Evolutionary conservation across 2,329 filamentous ascomycete genomes (phyloP), one percentile per base, ranked within the genome.

Genomic region (Thermothelomyces thermophilus): DNA sequence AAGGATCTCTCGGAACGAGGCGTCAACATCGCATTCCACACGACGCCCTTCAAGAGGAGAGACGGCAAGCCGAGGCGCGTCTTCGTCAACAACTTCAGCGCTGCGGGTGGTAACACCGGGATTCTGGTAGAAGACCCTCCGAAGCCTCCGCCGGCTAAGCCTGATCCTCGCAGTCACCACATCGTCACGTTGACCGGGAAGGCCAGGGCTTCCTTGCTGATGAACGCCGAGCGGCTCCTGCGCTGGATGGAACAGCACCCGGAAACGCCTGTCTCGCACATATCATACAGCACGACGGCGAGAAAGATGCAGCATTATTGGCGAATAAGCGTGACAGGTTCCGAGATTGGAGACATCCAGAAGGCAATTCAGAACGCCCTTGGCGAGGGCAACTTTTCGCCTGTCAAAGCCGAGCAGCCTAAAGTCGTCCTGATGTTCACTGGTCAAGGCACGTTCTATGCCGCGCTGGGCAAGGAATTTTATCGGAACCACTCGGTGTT

Each of bases 51-150:
- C 65, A 60, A 60, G 52, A 70, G 80, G 44, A 68, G 65, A 26
- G 68, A 77, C 41, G 70, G 69, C 17, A 71, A 70, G 59, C 72
- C 70, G 2, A 68, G 74, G 24, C 66, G 70, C 5, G 67, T 76
- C 8, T 77, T 79, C 51, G 64, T 85, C 54, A 87, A 87, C 69
- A 86, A 85, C 67, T 87, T 86, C 62, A 79, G 78, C 55, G 84
- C 84, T 6, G 82, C 84, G 46, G 84, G 84, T 56, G 84, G 84
- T 30, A 88, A 88, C 65, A 86, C 83, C 1, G 79, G 81, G 14
- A 63, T 87, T 20, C 64, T 87, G 6, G 60, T 87, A 2, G 80
- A 86, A 60, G 83, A 86, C 54, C 77, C 71, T 0, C 79, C 79
- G 2, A 59, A 58, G 50, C 61, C 59, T 11, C 59, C 58, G 10